Conservation (phyloP, 805 yeast species). For the Candida endomychidarum region DNA sequence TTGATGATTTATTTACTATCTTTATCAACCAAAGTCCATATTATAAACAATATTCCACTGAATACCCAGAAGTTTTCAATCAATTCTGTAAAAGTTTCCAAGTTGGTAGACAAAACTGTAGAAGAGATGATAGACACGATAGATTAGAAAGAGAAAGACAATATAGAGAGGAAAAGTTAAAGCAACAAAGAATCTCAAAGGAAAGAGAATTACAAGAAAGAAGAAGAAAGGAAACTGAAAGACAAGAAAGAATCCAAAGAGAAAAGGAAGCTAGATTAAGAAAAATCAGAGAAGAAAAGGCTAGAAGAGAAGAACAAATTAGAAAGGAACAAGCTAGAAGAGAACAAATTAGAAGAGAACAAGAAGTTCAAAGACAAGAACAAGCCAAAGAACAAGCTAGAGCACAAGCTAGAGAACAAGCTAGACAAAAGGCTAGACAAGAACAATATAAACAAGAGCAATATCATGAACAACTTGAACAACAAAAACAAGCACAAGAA, state of each 20-base stretch:
- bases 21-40: slow-evolving; percentile 4
- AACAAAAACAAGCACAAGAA: slow-evolving; percentile 24
- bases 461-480: slow-evolving; percentile 14
- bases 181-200: slow-evolving; percentile 2
- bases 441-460: slow-evolving; percentile 4
- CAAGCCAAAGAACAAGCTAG: neutral
- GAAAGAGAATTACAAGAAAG: slow-evolving; percentile 10
- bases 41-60: neutral
- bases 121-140: neutral
- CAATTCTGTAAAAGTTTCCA: slow-evolving; percentile 3
- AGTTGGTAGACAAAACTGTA: neutral
- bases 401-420: slow-evolving; percentile 10
- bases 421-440: slow-evolving; percentile 1
- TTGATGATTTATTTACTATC: slow-evolving; percentile 12
- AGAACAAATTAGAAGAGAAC: slow-evolving; percentile 5
- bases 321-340: slow-evolving; percentile 7
- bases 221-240: slow-evolving; percentile 7
- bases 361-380: slow-evolving; percentile 12
- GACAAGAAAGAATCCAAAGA: slow-evolving; percentile 12
- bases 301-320: slow-evolving; percentile 1
- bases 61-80: slow-evolving; percentile 3
- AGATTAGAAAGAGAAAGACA: slow-evolving; percentile 7
- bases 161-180: slow-evolving; percentile 6
- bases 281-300: slow-evolving; percentile 8
- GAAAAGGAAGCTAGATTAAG: slow-evolving; percentile 16